phyloP scores from a whole-genome alignment of 2,329 filamentous ascomycete genomes.

The Conoideocrella luteorostrata region DNA sequence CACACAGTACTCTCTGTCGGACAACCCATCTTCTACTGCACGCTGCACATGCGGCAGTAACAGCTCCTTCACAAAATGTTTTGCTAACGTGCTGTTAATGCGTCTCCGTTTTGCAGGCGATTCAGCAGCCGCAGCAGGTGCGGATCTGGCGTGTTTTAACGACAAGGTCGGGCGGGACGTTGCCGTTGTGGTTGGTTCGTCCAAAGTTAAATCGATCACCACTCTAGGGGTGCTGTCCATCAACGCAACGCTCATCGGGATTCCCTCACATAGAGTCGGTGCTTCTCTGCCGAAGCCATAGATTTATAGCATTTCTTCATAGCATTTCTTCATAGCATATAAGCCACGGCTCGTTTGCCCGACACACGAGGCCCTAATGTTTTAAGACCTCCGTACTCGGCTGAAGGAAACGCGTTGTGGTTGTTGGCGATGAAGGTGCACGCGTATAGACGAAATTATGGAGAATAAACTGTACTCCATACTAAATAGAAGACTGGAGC shows the following conservation, averaged over 20 bases:
- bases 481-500: too few relatives aligned
- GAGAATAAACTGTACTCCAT: too few relatives aligned
- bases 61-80: constrained; percentile 21
- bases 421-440: too few relatives aligned
- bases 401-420: too few relatives aligned
- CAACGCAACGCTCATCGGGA: constrained; percentile 21
- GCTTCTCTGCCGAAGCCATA: constrained; percentile 2
- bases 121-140: constrained; percentile 10
- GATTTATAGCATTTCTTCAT: too few relatives aligned
- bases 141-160: neutral
- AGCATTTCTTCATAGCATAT: too few relatives aligned
- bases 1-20: constrained; percentile 15
- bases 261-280: neutral
- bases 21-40: constrained; percentile 19
- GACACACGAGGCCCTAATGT: too few relatives aligned
- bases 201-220: constrained; percentile 22
- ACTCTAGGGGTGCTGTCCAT: constrained; percentile 19
- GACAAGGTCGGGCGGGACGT: constrained; percentile 4
- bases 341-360: too few relatives aligned
- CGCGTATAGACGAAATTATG: too few relatives aligned
- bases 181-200: constrained; percentile 5
- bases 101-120: constrained; percentile 26
- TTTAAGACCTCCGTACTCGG: too few relatives aligned
- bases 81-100: constrained; percentile 15
- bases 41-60: constrained; percentile 26